Base-by-base conservation (phyloP, 257 asterid genomes). In the Fraxinus pennsylvanica region DNA sequence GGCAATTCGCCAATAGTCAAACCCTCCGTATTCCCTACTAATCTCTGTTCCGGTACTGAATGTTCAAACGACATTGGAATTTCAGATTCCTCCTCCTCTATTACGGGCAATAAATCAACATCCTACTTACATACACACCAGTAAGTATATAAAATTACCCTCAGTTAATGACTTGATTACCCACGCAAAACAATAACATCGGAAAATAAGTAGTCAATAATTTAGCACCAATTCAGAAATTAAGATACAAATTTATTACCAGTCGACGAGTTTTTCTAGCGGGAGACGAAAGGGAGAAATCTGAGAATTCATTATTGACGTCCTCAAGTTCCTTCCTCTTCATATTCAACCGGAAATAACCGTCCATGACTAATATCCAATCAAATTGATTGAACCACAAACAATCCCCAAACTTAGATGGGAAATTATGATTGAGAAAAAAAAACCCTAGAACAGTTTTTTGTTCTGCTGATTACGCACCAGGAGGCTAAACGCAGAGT, bases 231-330 rank as follows among this genome's bases (percentile, higher is more conserved):
- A 22, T 12, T 19, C 13, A 8, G 41, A 38, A 61, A 63, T 5
- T 25, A 32, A 21, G 15, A 33, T 0, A 1, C 6, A 13, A 27
- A 30, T 35, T 17, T 71, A 63, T 71, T 92, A 94, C 98, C 92
- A 92, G 89, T 14, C 98, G 89, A 27, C 98, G 93, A 70, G 86
- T 92, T 89, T 94, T 94, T 57, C 88, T 87, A 74, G 97, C 96
- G 61, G 97, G 97, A 77, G 94, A 88, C 66, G 90, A 80, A 38
- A 89, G 89, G 25, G 96, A 85, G 68, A 92, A 89, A 72, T 93
- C 97, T 65, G 94, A 88, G 86, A 88, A 87, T 39, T 89, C 91
- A 52, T 85, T 88, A 78, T 74, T 84, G 36, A 86, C 89, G 21
- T 85, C 84, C 10, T 92, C 97, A 0, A 90, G 75, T 45, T 87